Evolutionary conservation across 345 rosid species (phyloP).

Genomic region (Stellera chamaejasme): DNA sequence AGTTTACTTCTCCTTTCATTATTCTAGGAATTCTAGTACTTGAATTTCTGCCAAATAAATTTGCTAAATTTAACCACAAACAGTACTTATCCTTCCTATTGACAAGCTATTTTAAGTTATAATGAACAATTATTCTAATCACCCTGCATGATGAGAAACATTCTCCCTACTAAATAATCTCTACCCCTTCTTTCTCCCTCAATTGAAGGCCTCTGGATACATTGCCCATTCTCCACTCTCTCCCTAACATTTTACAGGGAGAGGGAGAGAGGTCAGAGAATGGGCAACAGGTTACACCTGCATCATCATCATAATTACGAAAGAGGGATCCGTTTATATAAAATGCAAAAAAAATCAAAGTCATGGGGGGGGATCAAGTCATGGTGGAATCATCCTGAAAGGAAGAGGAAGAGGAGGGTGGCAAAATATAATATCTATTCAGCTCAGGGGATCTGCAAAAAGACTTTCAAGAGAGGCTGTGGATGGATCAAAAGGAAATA

Average conservation of each 20-base stretch:
- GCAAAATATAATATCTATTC: constrained; percentile 45
- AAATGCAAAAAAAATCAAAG: not conserved
- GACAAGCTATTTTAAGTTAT: no score
- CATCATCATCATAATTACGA: not conserved
- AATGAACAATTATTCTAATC: no score
- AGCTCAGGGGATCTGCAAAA: constrained; percentile 38
- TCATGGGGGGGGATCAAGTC: no score
- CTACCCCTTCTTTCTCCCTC: not conserved
- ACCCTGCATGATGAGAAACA: no score
- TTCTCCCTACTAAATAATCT: no score
- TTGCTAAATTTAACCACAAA: no score
- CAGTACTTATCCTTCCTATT: no score
- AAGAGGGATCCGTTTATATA: not conserved
- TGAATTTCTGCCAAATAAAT: no score
- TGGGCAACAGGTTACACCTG: not conserved
- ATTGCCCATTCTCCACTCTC: not conserved
- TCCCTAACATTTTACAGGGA: no score
- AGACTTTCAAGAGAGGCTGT: constrained; percentile 33
- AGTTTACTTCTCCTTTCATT: no score
- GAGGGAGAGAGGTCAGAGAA: not conserved
- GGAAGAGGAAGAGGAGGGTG: constrained; percentile 36
- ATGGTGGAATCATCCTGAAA: constrained; percentile 43
- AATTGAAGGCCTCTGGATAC: constrained; percentile 2
- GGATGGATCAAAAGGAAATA: constrained; percentile 49
- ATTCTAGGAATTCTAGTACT: no score